phyloP scores from a whole-genome alignment of 2,329 filamentous ascomycete species.

The Aspergillus aculeatus region DNA sequence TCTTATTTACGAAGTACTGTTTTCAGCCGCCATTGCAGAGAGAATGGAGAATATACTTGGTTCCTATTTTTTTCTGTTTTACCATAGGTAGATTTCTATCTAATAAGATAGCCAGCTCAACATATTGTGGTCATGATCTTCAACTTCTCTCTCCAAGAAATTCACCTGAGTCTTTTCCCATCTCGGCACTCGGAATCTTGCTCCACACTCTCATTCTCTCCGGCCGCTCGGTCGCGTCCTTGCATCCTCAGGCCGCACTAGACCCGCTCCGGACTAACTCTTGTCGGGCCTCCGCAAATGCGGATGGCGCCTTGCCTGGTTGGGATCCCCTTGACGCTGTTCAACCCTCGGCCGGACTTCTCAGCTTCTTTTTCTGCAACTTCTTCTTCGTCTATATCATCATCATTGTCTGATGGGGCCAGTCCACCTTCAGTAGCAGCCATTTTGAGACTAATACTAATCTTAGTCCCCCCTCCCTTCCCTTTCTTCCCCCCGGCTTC shows the following conservation, averaged over 20 bases:
- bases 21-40: not conserved
- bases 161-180: conserved; percentile 3
- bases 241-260: conserved; percentile 14
- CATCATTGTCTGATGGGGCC: not conserved
- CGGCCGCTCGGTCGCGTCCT: conserved; percentile 20
- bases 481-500: no score
- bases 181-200: conserved; percentile 24
- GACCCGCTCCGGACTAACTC: conserved; percentile 18
- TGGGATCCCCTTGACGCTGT: not conserved
- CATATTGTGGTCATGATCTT: not conserved
- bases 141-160: not conserved
- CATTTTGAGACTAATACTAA: no score
- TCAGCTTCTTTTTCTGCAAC: conserved; percentile 8
- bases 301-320: conserved; percentile 8
- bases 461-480: no score
- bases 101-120: no score
- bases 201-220: conserved; percentile 15
- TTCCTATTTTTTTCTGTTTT: not conserved
- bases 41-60: not conserved
- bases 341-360: conserved; percentile 1
- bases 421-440: not conserved
- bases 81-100: no score
- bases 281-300: conserved; percentile 17
- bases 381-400: not conserved
- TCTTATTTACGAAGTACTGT: not conserved